Base-by-base conservation (phyloP, 1,284 basidiomycete species). In the Trametes polyzona region DNA sequence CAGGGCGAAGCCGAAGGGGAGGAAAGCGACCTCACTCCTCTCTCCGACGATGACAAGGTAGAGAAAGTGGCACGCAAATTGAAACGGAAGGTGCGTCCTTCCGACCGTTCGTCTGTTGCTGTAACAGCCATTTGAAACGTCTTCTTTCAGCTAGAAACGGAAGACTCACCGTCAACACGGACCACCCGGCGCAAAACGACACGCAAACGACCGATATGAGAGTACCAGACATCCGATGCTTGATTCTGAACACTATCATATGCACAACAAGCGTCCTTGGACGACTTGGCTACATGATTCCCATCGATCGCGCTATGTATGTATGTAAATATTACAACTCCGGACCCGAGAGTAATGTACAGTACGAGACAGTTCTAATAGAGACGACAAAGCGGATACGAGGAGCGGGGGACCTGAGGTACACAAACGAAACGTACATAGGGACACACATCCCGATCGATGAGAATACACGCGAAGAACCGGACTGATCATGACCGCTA, bases 21-120 rank as follows among this genome's bases (percentile, higher is more conserved):
- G 11, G 72, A 74, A 36, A 74, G 74, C 49, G 71, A 73, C 52
- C 58, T 75, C 14, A 76, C 71, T 2, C 68, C 70, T 12, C 58
- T 73, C 4, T 70, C 71, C 10, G 70, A 61, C 2, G 58, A 65
- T 14, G 69, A 70, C 57, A 57, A 36, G 10, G 8, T 42, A 50
- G 29, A 47, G 52, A 61, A 51, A 12, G 51, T 58, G 21, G 44
- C 49, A 1, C 57, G 57, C 17, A 59, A 54, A 21, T 47, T 51
- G 21, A 67, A 67, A 54, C 64, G 67, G 17, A 70, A 70, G 65
- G 67, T 64, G 27, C 3, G 56, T 56, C 30, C 12, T 16, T 9
- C 42, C 36, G 1, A 50, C 41, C 14, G 9, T 16, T 17, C 19
- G 9, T 6, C 10, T 32, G 19, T 4, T 16, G 26, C 23, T 12